Conservation (phyloP, 2,329 filamentous ascomycete genomes). For the Drechslerella coelobrocha region DNA sequence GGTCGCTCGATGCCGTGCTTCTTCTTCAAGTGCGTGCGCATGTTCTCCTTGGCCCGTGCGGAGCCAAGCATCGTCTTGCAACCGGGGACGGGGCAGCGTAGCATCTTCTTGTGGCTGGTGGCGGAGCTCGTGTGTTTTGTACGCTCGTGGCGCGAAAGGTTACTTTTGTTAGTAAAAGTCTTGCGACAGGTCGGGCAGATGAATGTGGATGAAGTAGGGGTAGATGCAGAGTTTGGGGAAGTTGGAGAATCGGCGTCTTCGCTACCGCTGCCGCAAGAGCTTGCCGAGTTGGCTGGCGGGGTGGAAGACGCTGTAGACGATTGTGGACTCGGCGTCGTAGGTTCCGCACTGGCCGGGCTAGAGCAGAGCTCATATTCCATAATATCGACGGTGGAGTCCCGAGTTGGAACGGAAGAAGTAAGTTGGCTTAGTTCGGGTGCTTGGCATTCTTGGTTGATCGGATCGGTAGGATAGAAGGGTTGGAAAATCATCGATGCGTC, state of each 20-base stretch:
- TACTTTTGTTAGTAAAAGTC: slow-evolving; percentile 47
- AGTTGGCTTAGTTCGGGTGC: too few species aligned
- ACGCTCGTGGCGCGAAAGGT: slow-evolving; percentile 40
- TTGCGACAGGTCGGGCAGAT: slow-evolving; percentile 38
- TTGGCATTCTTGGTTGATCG: neutral
- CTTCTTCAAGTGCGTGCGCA: slow-evolving; percentile 47
- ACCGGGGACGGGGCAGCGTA: slow-evolving; percentile 38
- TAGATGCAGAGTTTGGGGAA: slow-evolving; percentile 19
- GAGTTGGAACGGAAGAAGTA: too few species aligned
- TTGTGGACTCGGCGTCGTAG: slow-evolving; percentile 19
- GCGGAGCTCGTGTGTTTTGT: slow-evolving; percentile 32
- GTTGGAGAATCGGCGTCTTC: slow-evolving; percentile 42
- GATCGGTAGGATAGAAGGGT: slow-evolving; percentile 18
- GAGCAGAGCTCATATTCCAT: slow-evolving; percentile 44
- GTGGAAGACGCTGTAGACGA: slow-evolving; percentile 15
- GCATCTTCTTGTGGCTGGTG: slow-evolving; percentile 25
- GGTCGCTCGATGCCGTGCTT: slow-evolving; percentile 43
- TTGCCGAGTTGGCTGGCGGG: neutral
- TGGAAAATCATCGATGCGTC: slow-evolving; percentile 16
- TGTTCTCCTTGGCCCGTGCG: slow-evolving; percentile 42
- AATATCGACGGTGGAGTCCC: slow-evolving; percentile 6
- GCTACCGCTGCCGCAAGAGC: slow-evolving; percentile 6
- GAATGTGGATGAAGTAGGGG: slow-evolving; percentile 19
- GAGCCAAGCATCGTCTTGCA: slow-evolving; percentile 43
- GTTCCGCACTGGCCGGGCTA: slow-evolving; percentile 25